These are phyloP conservation scores for Fusarium anguioides DNA, from an alignment of 2,329 filamentous ascomycete species.

Conservation along the genomic window DNA sequence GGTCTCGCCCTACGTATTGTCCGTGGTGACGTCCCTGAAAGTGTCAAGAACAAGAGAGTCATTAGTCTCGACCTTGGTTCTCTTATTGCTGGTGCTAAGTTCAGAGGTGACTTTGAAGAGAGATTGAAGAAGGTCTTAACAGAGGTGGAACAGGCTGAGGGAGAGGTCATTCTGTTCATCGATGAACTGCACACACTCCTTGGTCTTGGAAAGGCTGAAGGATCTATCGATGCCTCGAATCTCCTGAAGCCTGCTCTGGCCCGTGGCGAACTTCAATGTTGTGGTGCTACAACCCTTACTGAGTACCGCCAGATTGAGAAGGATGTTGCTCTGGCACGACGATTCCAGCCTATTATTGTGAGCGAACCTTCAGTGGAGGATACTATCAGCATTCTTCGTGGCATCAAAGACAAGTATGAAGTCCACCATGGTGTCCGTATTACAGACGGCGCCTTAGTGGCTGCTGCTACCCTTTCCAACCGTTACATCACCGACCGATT, in stretches of 20 bases:
- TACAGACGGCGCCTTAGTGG: slow-evolving; percentile 89
- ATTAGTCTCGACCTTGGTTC: slow-evolving; percentile 89
- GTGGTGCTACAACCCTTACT: slow-evolving; percentile 90
- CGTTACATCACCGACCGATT: slow-evolving; percentile 97
- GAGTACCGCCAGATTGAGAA: slow-evolving; percentile 97
- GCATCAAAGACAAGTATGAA: slow-evolving; percentile 98
- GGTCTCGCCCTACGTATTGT: slow-evolving; percentile 91
- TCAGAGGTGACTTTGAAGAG: slow-evolving; percentile 95
- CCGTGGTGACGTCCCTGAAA: slow-evolving; percentile 92
- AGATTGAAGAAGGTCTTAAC: slow-evolving; percentile 89
- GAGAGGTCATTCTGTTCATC: slow-evolving; percentile 92
- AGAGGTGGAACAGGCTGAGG: slow-evolving; percentile 89
- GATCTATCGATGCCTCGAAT: slow-evolving; percentile 96
- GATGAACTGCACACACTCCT: slow-evolving; percentile 94
- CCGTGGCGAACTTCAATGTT: slow-evolving; percentile 92
- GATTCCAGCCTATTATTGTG: slow-evolving; percentile 96
- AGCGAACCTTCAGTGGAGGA: slow-evolving; percentile 91
- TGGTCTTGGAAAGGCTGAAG: slow-evolving; percentile 93
- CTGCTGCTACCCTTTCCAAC: slow-evolving; percentile 91
- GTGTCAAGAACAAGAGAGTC: slow-evolving; percentile 93
- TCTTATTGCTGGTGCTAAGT: slow-evolving; percentile 95
- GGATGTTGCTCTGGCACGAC: slow-evolving; percentile 88
- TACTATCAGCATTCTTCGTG: slow-evolving; percentile 93
- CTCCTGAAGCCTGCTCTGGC: slow-evolving; percentile 93
- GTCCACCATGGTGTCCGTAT: slow-evolving; percentile 97